These are phyloP conservation scores for Arachis hypogaea DNA, from an alignment of 306 rosid species.

Conservation along the genomic window DNA sequence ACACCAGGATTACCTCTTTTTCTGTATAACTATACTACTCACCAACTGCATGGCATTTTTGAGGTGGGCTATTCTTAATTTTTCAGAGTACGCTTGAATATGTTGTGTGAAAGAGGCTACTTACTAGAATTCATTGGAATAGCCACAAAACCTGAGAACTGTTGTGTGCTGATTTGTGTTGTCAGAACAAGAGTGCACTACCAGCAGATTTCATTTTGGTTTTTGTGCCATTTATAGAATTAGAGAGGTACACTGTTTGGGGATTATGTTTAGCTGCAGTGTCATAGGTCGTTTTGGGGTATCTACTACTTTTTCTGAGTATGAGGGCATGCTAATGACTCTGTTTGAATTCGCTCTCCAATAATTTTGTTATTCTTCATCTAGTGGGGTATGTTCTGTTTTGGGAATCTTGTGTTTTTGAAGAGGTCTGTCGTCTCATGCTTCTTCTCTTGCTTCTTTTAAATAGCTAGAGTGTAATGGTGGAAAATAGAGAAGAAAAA, in stretches of 20 bases:
- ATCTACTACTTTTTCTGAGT: neutral
- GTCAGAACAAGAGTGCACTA: neutral
- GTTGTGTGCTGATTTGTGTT: constrained; percentile 19
- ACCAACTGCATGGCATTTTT: constrained; percentile 93
- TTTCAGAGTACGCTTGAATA: constrained; percentile 12
- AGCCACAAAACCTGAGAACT: neutral
- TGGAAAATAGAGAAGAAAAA: neutral
- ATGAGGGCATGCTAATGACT: neutral
- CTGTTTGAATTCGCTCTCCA: neutral
- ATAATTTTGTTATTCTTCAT: constrained; percentile 18
- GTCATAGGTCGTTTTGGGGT: neutral
- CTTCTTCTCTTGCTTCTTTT: neutral
- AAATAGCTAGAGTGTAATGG: neutral
- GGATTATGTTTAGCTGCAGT: neutral
- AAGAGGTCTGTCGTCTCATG: constrained; percentile 12
- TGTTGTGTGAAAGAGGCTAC: neutral
- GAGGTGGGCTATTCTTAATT: constrained; percentile 63
- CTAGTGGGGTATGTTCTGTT: constrained; percentile 6
- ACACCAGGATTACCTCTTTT: constrained; percentile 94
- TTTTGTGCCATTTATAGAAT: constrained; percentile 7
- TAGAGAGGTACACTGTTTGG: constrained; percentile 8
- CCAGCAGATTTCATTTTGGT: neutral
- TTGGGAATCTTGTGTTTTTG: neutral
- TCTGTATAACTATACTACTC: constrained; percentile 95
- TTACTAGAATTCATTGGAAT: no score